Evolutionary conservation across 2,329 filamentous ascomycete genomes (phyloP), one percentile per base, ranked within the genome.

Genomic region (Ambrosiella xylebori): DNA sequence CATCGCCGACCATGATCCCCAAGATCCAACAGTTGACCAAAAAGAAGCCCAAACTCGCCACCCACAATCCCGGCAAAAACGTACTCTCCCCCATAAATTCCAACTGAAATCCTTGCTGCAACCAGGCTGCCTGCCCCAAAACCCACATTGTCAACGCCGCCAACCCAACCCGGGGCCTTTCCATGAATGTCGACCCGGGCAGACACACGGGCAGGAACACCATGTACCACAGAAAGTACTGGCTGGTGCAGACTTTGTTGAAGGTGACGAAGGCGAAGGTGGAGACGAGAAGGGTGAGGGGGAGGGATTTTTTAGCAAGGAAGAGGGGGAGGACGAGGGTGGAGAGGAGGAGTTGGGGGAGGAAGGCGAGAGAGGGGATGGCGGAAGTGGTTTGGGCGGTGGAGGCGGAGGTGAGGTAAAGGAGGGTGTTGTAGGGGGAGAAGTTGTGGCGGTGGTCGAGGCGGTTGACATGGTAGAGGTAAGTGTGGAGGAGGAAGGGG

Each of bases 211-310:
- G 93, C 2, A 97, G 74, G 64, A 98, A 87, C 63, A 96, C 81
- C 70, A 96, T 83, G 70, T 98, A 97, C 93, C 93, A 98, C 54
- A 98, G 79, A 69, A 98, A 98, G 69, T 98, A 98, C 88, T 97
- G 91, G 66, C 89, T 95, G 2, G 93, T 98, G 76, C 91, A 97
- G 62, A 98, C 93, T 73, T 98, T 98, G 73, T 98, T 98, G 65
- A 97, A 97, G 0, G 89, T 84, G 3, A 97, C 93, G 70, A 98
- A 98, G 0, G 91, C 88, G 71, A 96, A 95, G 0, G 93, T 97
- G 71, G 98, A 93, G 3, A 88, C 88, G 61, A 97, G 79, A 86
- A 97, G 90, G 4, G 87, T 84, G 0, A 82, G 80, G 0, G 90
- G 77, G 0, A 98, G 77, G 65, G 93, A 84, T 64, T 81, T 85